phyloP scores from a whole-genome alignment of 129 eudicot species.

The Pulicaria dysenterica region DNA sequence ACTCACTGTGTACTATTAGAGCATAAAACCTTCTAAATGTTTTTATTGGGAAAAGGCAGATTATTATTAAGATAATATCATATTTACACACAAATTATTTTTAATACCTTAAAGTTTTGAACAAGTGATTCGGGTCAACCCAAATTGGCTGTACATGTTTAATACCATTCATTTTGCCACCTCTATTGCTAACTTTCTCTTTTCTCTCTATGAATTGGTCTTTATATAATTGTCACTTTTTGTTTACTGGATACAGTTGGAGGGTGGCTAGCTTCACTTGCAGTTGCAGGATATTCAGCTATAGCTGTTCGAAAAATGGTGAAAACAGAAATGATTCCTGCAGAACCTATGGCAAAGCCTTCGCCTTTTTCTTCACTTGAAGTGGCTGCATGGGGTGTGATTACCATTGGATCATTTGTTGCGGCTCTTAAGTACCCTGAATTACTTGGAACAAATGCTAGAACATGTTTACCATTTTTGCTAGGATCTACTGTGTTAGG shows the following conservation, averaged over 20 bases:
- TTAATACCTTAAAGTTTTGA: background rate
- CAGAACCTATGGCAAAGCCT: constrained; percentile 98
- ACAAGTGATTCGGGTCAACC: background rate
- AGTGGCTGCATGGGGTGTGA: constrained; percentile 70
- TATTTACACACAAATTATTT: background rate
- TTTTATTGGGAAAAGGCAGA: background rate
- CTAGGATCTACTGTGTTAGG: constrained; percentile 96
- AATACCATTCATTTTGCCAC: background rate
- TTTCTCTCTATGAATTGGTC: background rate
- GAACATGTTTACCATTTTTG: constrained; percentile 91
- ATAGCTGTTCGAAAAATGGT: constrained; percentile 89
- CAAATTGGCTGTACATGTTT: background rate
- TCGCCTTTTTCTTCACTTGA: constrained; percentile 77
- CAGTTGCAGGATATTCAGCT: constrained; percentile 89
- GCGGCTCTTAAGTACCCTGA: constrained; percentile 73
- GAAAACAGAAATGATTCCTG: constrained; percentile 93
- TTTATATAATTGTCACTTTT: constrained; percentile 10
- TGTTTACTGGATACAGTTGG: constrained; percentile 60
- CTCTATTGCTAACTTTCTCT: constrained; percentile 7
- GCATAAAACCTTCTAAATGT: background rate
- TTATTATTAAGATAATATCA: background rate
- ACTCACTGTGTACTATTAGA: background rate
- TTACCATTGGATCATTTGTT: constrained; percentile 66
- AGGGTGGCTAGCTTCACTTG: constrained; percentile 95
- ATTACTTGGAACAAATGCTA: constrained; percentile 77